These are phyloP conservation scores for Przewalskia tangutica DNA, from an alignment of 257 asterid species.

Conservation along the genomic window DNA sequence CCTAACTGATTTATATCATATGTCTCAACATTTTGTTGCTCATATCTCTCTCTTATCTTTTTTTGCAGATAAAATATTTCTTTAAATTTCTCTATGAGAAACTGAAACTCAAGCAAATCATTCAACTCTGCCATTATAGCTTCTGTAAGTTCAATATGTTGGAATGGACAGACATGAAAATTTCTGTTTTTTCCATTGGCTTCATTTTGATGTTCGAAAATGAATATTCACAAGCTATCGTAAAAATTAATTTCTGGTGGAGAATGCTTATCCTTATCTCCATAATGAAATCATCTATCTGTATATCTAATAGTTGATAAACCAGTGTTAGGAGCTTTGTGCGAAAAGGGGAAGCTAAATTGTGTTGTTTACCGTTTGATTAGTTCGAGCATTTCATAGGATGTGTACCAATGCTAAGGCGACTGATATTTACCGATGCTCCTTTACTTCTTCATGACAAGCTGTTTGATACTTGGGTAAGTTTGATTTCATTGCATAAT, in stretches of 20 bases:
- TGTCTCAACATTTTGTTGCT: too few species aligned
- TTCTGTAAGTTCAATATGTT: slow-evolving; percentile 48
- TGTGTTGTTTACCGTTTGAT: background rate
- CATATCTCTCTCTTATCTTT: background rate
- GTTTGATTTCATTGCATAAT: slow-evolving; percentile 14
- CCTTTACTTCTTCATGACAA: slow-evolving; percentile 88
- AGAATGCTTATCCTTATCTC: background rate
- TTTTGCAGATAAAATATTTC: slow-evolving; percentile 45
- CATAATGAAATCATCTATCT: background rate
- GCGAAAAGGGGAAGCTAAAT: background rate
- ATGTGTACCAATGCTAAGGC: slow-evolving; percentile 72
- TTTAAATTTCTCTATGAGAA: slow-evolving; percentile 56
- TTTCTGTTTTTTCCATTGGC: background rate
- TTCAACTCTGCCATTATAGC: slow-evolving; percentile 96
- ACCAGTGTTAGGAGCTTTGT: background rate
- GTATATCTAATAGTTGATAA: background rate
- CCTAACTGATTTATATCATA: too few species aligned
- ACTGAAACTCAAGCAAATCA: slow-evolving; percentile 84
- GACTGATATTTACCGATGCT: slow-evolving; percentile 74
- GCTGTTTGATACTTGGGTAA: slow-evolving; percentile 96
- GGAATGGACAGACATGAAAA: background rate
- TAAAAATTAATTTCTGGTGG: background rate
- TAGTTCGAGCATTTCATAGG: slow-evolving; percentile 27
- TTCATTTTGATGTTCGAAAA: too few species aligned
- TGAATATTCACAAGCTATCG: background rate